Conservation (phyloP, 805 yeast species). For the Ogataea saltuana region DNA sequence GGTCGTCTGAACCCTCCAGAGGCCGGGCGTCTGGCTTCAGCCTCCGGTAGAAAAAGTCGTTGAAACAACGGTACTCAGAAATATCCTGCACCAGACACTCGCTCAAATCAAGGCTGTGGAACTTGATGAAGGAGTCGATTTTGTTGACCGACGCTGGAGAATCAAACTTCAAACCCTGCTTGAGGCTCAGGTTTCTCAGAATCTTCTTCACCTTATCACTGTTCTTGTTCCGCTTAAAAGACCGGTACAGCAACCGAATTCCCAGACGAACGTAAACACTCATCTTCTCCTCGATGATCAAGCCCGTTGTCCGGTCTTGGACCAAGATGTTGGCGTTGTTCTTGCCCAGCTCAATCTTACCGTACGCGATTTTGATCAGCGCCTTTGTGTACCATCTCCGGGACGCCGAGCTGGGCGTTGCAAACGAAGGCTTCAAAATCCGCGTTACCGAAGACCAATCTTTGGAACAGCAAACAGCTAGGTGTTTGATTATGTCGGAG, state of each 20-base stretch:
- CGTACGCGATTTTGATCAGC: constrained; percentile 81
- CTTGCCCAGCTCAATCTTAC: constrained; percentile 80
- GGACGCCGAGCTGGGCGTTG: constrained; percentile 78
- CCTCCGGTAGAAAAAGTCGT: constrained; percentile 84
- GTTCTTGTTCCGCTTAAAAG: constrained; percentile 50
- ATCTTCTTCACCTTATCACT: constrained; percentile 56
- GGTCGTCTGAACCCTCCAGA: constrained; percentile 56
- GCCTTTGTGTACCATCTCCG: constrained; percentile 87
- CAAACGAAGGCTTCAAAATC: constrained; percentile 64
- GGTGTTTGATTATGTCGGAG: constrained; percentile 77
- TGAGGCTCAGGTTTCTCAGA: constrained; percentile 64
- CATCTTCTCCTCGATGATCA: constrained; percentile 91
- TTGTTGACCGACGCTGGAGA: constrained; percentile 61
- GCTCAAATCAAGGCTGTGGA: constrained; percentile 74
- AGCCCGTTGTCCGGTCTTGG: constrained; percentile 87
- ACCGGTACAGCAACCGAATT: constrained; percentile 77
- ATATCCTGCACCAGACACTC: constrained; percentile 60
- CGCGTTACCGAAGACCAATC: constrained; percentile 72
- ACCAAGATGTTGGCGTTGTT: constrained; percentile 93
- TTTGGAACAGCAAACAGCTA: constrained; percentile 80
- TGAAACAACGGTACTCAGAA: constrained; percentile 64
- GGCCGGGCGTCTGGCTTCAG: constrained; percentile 71
- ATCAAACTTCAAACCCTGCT: constrained; percentile 87
- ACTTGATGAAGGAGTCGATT: constrained; percentile 75
- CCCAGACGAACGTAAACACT: constrained; percentile 86